A percentile compares a stretch with the other conserved stretches of the same genome.
These are phyloP conservation scores for Dactylellina cionopaga DNA, from an alignment of 2,329 filamentous ascomycete genomes.

Conservation along the genomic window DNA sequence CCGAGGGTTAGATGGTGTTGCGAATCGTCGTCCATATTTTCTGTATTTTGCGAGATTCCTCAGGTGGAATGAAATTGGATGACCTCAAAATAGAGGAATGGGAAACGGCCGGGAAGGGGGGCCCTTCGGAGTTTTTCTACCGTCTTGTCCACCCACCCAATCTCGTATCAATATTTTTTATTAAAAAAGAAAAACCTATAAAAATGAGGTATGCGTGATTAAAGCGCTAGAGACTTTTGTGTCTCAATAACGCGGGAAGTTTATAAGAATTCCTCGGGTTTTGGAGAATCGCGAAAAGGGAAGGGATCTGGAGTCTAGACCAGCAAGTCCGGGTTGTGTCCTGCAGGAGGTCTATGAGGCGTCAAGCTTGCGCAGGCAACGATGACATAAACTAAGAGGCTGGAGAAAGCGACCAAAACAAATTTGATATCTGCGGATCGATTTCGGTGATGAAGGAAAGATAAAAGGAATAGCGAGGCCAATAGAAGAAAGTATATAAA, in stretches of 20 bases:
- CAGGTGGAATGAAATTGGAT: not conserved
- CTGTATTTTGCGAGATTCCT: not conserved
- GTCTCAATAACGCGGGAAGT: not conserved
- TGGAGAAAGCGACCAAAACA: not conserved
- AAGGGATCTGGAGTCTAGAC: conserved; percentile 4
- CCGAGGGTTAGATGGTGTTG: conserved; percentile 45
- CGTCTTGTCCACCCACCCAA: too few species aligned
- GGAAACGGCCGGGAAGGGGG: conserved; percentile 9
- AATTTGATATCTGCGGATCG: not conserved
- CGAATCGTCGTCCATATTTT: conserved; percentile 19
- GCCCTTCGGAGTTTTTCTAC: conserved; percentile 8
- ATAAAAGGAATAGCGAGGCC: not conserved
- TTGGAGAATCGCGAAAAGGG: not conserved
- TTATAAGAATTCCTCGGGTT: conserved; percentile 1
- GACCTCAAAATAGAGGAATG: not conserved
- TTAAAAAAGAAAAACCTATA: not conserved
- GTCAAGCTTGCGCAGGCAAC: not conserved
- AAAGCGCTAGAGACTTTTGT: too few species aligned
- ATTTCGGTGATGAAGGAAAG: not conserved
- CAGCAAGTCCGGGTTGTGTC: not conserved
- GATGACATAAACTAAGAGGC: conserved; percentile 30
- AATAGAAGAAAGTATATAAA: not conserved
- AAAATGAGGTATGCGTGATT: not conserved
- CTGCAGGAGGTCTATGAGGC: not conserved
- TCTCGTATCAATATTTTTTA: too few species aligned